These are phyloP conservation scores for Aspergillus awamori DNA, from an alignment of 2,329 filamentous ascomycete species.

Conservation along the genomic window DNA sequence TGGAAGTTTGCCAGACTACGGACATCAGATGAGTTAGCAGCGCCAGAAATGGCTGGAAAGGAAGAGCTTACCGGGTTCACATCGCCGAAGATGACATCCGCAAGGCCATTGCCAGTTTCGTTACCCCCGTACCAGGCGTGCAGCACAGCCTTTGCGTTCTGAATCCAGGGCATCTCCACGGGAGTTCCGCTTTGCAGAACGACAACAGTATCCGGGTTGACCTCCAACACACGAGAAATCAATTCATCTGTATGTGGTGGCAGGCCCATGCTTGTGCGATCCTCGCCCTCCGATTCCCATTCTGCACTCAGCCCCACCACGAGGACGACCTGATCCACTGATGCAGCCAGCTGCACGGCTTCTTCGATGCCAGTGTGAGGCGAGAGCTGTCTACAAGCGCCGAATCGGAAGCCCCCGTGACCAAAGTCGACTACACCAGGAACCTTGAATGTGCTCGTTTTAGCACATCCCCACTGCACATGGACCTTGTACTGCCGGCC, in stretches of 20 bases:
- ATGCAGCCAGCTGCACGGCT: constrained; percentile 66
- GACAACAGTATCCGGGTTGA: constrained; percentile 68
- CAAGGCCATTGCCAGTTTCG: constrained; percentile 76
- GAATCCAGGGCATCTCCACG: constrained; percentile 48
- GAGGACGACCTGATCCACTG: constrained; percentile 73
- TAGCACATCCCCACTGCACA: constrained; percentile 60
- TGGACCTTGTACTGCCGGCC: constrained; percentile 60
- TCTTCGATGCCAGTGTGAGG: constrained; percentile 14
- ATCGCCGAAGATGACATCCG: constrained; percentile 72
- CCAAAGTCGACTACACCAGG: constrained; percentile 52
- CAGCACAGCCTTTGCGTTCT: constrained; percentile 56
- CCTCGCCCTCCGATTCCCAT: constrained; percentile 73
- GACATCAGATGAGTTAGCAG: background rate
- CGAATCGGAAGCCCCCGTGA: constrained; percentile 62
- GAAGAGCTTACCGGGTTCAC: constrained; percentile 57
- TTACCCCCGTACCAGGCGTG: constrained; percentile 83
- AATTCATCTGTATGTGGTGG: constrained; percentile 55
- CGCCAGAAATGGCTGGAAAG: background rate
- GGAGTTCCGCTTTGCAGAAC: constrained; percentile 76
- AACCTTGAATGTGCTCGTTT: constrained; percentile 57
- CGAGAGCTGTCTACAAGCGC: constrained; percentile 51
- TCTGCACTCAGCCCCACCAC: constrained; percentile 60
- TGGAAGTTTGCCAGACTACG: constrained; percentile 67
- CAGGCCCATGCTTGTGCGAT: constrained; percentile 48
- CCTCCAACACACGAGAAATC: constrained; percentile 63